These are phyloP conservation scores for Salix viminalis DNA, from an alignment of 345 rosid species.

Conservation along the genomic window DNA sequence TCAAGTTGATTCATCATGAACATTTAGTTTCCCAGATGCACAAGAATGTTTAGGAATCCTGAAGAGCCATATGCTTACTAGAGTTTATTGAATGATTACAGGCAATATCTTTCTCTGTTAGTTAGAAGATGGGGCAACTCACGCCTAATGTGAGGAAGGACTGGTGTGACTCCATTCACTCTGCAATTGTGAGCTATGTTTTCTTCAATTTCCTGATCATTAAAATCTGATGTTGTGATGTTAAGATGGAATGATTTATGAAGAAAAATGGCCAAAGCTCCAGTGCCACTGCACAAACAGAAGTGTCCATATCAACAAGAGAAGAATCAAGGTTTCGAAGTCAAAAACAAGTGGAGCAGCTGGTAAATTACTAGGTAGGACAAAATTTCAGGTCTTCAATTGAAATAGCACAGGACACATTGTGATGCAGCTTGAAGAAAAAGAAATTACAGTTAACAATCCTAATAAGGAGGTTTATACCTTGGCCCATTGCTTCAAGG, in stretches of 20 bases:
- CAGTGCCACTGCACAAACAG: conserved; percentile 65
- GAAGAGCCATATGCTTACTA: background rate
- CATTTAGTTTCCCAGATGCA: background rate
- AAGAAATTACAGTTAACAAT: too few species aligned
- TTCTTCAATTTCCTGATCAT: conserved; percentile 84
- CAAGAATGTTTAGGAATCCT: background rate
- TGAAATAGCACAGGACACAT: too few species aligned
- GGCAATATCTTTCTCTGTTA: background rate
- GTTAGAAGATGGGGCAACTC: conserved; percentile 24
- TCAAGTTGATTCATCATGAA: background rate
- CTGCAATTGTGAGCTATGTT: conserved; percentile 81
- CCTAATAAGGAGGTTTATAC: too few species aligned
- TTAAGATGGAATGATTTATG: conserved; percentile 57
- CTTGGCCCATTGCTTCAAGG: too few species aligned
- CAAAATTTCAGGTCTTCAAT: background rate
- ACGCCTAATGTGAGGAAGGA: conserved; percentile 83
- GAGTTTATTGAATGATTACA: background rate
- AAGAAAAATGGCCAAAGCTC: conserved; percentile 90
- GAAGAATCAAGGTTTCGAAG: background rate
- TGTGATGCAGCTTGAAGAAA: too few species aligned
- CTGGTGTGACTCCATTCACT: conserved; percentile 61
- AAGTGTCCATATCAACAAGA: conserved; percentile 17
- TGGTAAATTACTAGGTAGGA: background rate
- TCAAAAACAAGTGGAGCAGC: background rate
- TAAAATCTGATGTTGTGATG: conserved; percentile 81